Evolutionary conservation across 495 filamentous ascomycete species (phyloP).

Genomic region (Aspergillus hancockii): DNA sequence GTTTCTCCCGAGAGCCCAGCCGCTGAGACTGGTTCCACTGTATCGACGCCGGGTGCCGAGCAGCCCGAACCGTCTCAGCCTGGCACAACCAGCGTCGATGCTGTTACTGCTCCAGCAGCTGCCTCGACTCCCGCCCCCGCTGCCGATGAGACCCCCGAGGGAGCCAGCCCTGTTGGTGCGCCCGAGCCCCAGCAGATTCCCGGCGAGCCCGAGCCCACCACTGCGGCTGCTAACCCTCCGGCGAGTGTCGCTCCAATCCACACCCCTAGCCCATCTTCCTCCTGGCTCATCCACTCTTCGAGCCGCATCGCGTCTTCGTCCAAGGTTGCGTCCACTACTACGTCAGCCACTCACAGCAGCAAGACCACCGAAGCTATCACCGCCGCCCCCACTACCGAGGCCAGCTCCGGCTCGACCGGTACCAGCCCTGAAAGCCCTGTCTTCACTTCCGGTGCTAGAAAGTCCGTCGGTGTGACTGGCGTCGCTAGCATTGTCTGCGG

Average conservation of each 20-base stretch:
- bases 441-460: slow-evolving; percentile 33
- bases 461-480: slow-evolving; percentile 20
- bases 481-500: slow-evolving; percentile 20
- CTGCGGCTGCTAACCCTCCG: background rate
- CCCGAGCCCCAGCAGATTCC: background rate
- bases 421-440: slow-evolving; percentile 23
- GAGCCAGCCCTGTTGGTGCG: background rate
- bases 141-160: background rate
- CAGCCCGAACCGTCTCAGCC: background rate
- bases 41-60: background rate
- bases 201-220: background rate
- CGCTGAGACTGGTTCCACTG: background rate
- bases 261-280: background rate
- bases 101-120: background rate
- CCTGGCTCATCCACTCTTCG: background rate
- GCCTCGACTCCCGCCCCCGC: background rate
- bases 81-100: background rate
- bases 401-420: slow-evolving; percentile 11
- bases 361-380: slow-evolving; percentile 2
- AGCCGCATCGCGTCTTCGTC: slow-evolving; percentile 9
- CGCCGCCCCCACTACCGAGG: slow-evolving; percentile 4
- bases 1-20: background rate
- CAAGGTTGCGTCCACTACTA: slow-evolving; percentile 16
- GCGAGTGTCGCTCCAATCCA: background rate
- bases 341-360: slow-evolving; percentile 4